These are phyloP conservation scores for Suillus occidentalis DNA, from an alignment of 768 basidiomycete species.

Conservation along the genomic window DNA sequence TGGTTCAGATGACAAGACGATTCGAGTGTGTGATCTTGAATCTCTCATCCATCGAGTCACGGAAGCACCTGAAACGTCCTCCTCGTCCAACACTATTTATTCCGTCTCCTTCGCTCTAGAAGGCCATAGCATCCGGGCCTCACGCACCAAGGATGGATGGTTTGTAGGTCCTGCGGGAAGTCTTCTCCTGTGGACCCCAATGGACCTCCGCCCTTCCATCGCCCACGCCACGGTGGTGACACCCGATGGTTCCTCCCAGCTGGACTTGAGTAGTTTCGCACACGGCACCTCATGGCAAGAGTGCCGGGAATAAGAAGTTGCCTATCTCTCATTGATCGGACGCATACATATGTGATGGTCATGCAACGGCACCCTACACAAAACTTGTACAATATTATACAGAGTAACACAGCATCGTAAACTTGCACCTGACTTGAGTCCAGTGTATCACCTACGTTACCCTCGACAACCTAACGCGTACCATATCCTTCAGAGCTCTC, in stretches of 20 bases:
- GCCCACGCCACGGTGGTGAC: not conserved
- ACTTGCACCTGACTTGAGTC: too few species aligned
- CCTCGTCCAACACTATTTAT: not conserved
- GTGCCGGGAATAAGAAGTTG: not conserved
- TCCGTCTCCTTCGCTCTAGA: not conserved
- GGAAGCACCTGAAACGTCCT: not conserved
- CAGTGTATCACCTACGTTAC: too few species aligned
- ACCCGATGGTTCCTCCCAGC: not conserved
- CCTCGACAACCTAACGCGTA: too few species aligned
- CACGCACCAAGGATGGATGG: not conserved
- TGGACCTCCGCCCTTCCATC: not conserved
- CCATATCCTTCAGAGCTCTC: too few species aligned
- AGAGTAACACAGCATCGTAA: too few species aligned
- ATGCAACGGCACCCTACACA: not conserved
- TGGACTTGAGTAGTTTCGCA: not conserved
- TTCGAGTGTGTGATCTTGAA: constrained; percentile 13
- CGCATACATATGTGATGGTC: too few species aligned
- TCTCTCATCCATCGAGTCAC: too few species aligned
- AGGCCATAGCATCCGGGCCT: not conserved
- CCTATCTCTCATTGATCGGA: too few species aligned
- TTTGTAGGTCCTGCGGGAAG: not conserved
- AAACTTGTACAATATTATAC: too few species aligned
- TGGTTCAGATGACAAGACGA: constrained; percentile 14
- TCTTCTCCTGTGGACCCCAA: constrained; percentile 3
- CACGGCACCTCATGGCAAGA: not conserved